These are phyloP conservation scores for Phytopythium helicoides DNA, from an alignment of 352 stramenopile species.

Conservation along the genomic window DNA sequence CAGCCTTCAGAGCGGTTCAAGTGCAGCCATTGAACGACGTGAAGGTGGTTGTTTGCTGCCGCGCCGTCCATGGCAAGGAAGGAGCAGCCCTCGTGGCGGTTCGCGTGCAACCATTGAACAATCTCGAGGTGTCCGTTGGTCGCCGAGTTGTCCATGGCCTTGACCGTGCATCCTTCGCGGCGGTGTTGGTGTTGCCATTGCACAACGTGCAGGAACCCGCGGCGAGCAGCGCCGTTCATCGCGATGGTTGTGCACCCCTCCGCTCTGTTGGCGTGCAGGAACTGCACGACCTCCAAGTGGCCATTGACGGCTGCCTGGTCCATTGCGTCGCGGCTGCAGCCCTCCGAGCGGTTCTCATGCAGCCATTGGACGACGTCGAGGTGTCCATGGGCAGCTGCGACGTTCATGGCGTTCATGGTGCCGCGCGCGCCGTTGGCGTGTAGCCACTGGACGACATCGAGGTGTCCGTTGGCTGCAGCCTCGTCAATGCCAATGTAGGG, in stretches of 20 bases:
- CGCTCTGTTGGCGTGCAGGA: constrained; percentile 14
- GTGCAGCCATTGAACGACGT: constrained; percentile 31
- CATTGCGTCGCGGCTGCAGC: constrained; percentile 10
- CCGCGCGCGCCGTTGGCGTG: constrained; percentile 10
- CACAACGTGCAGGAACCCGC: constrained; percentile 17
- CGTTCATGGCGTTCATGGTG: constrained; percentile 6
- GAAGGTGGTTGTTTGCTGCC: constrained; percentile 18
- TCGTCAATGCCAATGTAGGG: constrained; percentile 19
- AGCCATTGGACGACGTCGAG: constrained; percentile 7
- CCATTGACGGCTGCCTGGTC: constrained; percentile 10
- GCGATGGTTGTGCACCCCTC: constrained; percentile 30
- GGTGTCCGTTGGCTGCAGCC: constrained; percentile 17
- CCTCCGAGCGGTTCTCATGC: constrained; percentile 1
- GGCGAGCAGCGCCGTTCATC: constrained; percentile 30
- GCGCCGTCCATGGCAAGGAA: constrained; percentile 30
- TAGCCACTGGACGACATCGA: constrained; percentile 17
- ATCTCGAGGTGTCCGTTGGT: constrained; percentile 12
- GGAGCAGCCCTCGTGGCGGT: constrained; percentile 18
- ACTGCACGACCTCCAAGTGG: constrained; percentile 22
- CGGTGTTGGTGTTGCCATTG: constrained; percentile 24
- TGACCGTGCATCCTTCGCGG: constrained; percentile 18
- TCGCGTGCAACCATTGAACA: constrained; percentile 7
- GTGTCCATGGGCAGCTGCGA: constrained; percentile 2
- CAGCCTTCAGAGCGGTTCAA: constrained; percentile 21
- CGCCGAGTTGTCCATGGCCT: constrained; percentile 23